Percentiles rank a stretch among this genome's conserved stretches.
These are phyloP conservation scores for Alternaria consortialis DNA, from an alignment of 2,329 filamentous ascomycete genomes.

Conservation along the genomic window DNA sequence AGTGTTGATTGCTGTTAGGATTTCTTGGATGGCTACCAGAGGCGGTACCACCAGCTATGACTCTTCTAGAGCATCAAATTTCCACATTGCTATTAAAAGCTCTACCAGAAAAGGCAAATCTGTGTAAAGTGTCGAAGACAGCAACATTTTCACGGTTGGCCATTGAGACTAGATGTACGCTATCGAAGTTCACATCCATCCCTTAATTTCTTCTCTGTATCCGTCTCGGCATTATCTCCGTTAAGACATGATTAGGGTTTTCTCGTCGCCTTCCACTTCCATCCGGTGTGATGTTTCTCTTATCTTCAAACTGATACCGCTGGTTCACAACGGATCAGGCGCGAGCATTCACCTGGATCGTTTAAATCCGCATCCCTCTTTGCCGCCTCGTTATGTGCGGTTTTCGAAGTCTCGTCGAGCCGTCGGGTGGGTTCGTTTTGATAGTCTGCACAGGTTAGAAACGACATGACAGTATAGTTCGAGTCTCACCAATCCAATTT, in stretches of 20 bases:
- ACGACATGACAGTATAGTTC: no score
- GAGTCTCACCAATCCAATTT: background rate
- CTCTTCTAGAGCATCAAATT: slow-evolving; percentile 1
- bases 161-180: background rate
- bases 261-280: background rate
- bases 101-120: slow-evolving; percentile 4
- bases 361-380: background rate
- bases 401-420: background rate
- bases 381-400: background rate
- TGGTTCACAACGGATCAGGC: no score
- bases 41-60: slow-evolving; percentile 1
- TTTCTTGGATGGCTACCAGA: slow-evolving; percentile 2
- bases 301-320: no score
- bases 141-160: slow-evolving; percentile 10
- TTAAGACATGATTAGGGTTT: background rate
- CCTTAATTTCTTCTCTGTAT: background rate
- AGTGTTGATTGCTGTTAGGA: slow-evolving; percentile 2
- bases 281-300: background rate
- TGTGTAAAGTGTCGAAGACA: slow-evolving; percentile 3
- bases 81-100: background rate
- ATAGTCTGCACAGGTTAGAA: background rate
- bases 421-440: background rate
- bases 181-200: background rate
- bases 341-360: no score
- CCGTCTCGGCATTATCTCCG: background rate